Conservation (phyloP, 352 stramenopile genomes). For the Phytophthora nicotianae region DNA sequence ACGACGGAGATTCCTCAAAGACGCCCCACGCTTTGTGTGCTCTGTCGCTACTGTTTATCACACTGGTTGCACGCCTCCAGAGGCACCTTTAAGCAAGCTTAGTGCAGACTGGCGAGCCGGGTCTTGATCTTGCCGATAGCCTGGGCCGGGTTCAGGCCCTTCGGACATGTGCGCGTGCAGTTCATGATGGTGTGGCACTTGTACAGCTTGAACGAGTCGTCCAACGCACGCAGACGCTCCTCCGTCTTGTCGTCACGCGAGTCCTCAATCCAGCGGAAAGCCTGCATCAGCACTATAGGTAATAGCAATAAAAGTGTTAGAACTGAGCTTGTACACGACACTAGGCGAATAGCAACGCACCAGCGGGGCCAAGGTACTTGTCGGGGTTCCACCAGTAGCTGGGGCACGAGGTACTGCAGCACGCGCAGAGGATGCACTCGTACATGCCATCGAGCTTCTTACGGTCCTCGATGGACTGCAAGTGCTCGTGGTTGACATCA, state of each 20-base stretch:
- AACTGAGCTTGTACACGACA: slow-evolving; percentile 7
- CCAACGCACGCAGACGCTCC: slow-evolving; percentile 94
- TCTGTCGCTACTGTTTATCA: slow-evolving; percentile 29
- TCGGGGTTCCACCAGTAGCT: slow-evolving; percentile 99
- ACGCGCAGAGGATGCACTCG: slow-evolving; percentile 99
- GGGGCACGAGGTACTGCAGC: slow-evolving; percentile 98
- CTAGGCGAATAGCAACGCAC: slow-evolving; percentile 34
- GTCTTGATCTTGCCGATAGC: slow-evolving; percentile 99
- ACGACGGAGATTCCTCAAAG: slow-evolving; percentile 14
- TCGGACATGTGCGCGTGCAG: slow-evolving; percentile 99
- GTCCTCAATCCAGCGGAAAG: slow-evolving; percentile 99
- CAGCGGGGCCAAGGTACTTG: slow-evolving; percentile 93
- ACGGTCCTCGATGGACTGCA: slow-evolving; percentile 95
- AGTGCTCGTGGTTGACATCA: slow-evolving; percentile 84
- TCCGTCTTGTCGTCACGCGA: slow-evolving; percentile 97
- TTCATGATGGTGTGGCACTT: slow-evolving; percentile 99
- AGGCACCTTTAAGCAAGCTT: slow-evolving; percentile 24
- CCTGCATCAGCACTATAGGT: slow-evolving; percentile 90
- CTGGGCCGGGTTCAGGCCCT: slow-evolving; percentile 99
- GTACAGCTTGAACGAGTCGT: slow-evolving; percentile 99
- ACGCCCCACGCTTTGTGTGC: slow-evolving; percentile 17
- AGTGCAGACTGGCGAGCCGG: slow-evolving; percentile 85
- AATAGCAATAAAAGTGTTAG: slow-evolving; percentile 12
- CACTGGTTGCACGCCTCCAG: slow-evolving; percentile 9
- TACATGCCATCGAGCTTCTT: slow-evolving; percentile 99